Evolutionary conservation across 2,329 filamentous ascomycete species (phyloP).

Genomic region (Nannizzia gypsea): DNA sequence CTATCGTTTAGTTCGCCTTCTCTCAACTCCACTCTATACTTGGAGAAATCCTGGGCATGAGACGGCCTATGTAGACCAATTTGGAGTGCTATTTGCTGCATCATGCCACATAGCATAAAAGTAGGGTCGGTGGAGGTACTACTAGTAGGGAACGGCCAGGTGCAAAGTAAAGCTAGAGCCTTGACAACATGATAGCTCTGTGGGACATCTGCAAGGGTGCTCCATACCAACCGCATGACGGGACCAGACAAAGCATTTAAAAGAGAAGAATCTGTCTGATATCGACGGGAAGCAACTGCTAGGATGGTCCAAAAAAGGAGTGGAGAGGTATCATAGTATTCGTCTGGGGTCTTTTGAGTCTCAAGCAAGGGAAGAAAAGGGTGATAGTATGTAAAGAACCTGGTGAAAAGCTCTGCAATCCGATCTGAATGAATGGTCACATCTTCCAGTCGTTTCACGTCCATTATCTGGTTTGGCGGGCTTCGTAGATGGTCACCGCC

Average conservation of each 20-base stretch:
- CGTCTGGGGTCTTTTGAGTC: constrained; percentile 41
- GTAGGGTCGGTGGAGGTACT: constrained; percentile 54
- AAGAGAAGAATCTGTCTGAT: constrained; percentile 42
- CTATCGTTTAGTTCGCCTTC: constrained; percentile 54
- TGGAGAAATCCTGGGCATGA: constrained; percentile 47
- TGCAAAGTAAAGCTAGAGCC: constrained; percentile 50
- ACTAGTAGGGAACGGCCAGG: constrained; percentile 53
- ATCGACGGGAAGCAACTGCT: constrained; percentile 50
- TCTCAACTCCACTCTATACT: constrained; percentile 42
- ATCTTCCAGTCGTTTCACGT: constrained; percentile 42
- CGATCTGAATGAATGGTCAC: constrained; percentile 34
- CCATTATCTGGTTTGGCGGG: constrained; percentile 32
- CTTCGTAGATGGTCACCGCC: constrained; percentile 40
- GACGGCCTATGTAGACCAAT: constrained; percentile 54
- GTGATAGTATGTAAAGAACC: constrained; percentile 54
- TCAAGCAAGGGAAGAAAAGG: constrained; percentile 54
- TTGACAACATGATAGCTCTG: constrained; percentile 55
- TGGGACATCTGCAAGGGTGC: constrained; percentile 48
- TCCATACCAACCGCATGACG: constrained; percentile 49
- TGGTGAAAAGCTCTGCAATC: constrained; percentile 37
- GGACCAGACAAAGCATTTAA: constrained; percentile 43
- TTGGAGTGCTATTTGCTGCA: constrained; percentile 58
- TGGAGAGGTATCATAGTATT: constrained; percentile 48
- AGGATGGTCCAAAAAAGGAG: constrained; percentile 59
- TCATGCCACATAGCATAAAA: constrained; percentile 53